Percentiles rank a stretch among this genome's conserved stretches.
These are phyloP conservation scores for Lodderomyces elongisporus DNA, from an alignment of 1,139 yeast species.

Conservation along the genomic window DNA sequence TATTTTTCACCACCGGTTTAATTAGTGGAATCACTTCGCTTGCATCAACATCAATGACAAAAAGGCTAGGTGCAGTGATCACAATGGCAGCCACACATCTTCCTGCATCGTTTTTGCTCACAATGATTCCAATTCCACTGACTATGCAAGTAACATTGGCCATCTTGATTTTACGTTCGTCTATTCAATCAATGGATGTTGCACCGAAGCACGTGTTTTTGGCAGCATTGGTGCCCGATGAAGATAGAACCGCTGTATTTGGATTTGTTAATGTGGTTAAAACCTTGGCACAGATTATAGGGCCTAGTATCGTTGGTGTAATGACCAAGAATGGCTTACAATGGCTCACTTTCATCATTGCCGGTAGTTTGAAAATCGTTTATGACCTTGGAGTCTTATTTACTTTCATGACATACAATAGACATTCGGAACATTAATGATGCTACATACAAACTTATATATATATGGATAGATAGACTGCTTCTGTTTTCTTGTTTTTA, in stretches of 20 bases:
- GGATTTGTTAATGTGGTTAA: conserved; percentile 41
- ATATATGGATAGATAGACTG: too few relatives aligned
- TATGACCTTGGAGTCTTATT: conserved; percentile 39
- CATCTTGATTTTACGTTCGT: conserved; percentile 29
- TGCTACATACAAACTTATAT: too few relatives aligned
- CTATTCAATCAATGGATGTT: conserved; percentile 41
- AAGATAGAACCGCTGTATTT: conserved; percentile 35
- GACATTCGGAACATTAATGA: conserved; percentile 20
- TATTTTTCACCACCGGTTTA: conserved; percentile 36
- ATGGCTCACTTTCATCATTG: conserved; percentile 37
- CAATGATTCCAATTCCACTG: conserved; percentile 32
- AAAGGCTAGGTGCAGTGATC: conserved; percentile 38
- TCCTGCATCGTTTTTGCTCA: conserved; percentile 37
- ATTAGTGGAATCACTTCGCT: conserved; percentile 39
- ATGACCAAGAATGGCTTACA: conserved; percentile 27
- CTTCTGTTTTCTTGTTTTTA: too few relatives aligned
- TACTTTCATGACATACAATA: conserved; percentile 28
- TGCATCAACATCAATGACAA: conserved; percentile 38
- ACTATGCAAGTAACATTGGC: conserved; percentile 25
- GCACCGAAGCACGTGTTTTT: conserved; percentile 43
- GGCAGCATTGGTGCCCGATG: conserved; percentile 33
- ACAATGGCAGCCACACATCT: conserved; percentile 44
- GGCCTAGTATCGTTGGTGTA: conserved; percentile 36
- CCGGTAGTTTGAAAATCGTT: conserved; percentile 33
- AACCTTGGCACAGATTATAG: conserved; percentile 34